phyloP scores from a whole-genome alignment of 257 asterid species.

The Cruciata laevipes region DNA sequence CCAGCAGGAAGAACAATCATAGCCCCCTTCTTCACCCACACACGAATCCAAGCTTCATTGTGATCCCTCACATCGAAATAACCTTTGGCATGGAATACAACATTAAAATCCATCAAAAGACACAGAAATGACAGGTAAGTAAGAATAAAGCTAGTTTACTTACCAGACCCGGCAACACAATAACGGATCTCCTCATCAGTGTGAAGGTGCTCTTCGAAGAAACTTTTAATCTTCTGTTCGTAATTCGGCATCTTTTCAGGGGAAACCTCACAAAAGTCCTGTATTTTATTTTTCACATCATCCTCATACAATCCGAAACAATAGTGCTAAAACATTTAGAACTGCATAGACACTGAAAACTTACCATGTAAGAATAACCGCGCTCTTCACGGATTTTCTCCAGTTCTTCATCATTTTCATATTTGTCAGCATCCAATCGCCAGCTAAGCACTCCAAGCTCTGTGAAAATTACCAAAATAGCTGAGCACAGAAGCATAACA shows the following conservation, averaged over 20 bases:
- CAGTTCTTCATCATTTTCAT: conserved; percentile 83
- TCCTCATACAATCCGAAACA: background rate
- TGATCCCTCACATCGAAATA: conserved; percentile 84
- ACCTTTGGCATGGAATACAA: conserved; percentile 34
- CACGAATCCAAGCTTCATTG: conserved; percentile 75
- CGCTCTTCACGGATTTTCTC: conserved; percentile 79
- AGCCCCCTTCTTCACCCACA: conserved; percentile 89
- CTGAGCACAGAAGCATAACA: background rate
- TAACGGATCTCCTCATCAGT: conserved; percentile 96
- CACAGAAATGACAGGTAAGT: background rate
- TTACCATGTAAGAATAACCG: conserved; percentile 80
- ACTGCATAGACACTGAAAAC: conserved; percentile 1
- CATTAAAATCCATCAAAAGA: background rate
- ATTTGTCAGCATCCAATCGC: conserved; percentile 83
- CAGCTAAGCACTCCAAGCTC: conserved; percentile 96
- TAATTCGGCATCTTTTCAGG: conserved; percentile 82
- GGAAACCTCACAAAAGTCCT: conserved; percentile 91
- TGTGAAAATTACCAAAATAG: conserved; percentile 21
- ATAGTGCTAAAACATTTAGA: background rate
- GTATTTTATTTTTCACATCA: conserved; percentile 6
- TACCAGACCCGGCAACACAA: conserved; percentile 91
- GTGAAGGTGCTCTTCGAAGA: conserved; percentile 86
- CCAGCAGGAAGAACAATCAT: conserved; percentile 93
- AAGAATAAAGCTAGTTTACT: conserved; percentile 5
- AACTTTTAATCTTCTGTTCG: conserved; percentile 75